A percentile compares a stretch with the other conserved stretches of the same genome.
phyloP scores from a whole-genome alignment of 176 grass and related monocot genomes.

The maize (Zea mays) region DNA sequence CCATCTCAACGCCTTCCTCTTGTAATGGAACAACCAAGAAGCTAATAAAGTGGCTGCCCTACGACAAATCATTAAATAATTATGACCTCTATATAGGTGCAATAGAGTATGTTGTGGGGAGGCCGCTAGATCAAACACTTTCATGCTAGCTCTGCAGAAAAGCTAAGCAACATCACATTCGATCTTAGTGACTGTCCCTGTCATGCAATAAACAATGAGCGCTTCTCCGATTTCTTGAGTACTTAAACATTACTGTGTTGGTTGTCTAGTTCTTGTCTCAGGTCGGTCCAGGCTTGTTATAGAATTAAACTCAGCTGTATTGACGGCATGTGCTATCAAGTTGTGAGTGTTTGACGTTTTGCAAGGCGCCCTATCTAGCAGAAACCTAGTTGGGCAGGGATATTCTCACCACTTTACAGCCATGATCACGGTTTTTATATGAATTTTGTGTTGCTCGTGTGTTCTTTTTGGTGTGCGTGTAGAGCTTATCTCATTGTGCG shows the following conservation, averaged over 20 bases:
- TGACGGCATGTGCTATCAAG: constrained; percentile 65
- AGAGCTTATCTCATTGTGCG: constrained; percentile 42
- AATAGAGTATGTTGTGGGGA: constrained; percentile 16
- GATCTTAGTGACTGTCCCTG: constrained; percentile 50
- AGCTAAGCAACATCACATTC: constrained; percentile 35
- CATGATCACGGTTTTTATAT: constrained; percentile 35
- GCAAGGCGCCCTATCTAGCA: constrained; percentile 58
- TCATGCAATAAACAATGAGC: constrained; percentile 46
- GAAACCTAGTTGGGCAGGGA: constrained; percentile 51
- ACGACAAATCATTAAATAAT: constrained; percentile 38
- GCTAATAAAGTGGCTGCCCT: constrained; percentile 30
- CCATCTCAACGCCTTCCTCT: constrained; percentile 50
- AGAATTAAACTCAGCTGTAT: constrained; percentile 35
- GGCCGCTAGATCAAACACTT: constrained; percentile 17
- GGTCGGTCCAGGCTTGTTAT: constrained; percentile 19
- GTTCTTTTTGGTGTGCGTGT: constrained; percentile 35
- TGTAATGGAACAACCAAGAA: constrained; percentile 54
- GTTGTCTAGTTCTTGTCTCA: constrained; percentile 58
- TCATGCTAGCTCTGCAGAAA: constrained; percentile 37
- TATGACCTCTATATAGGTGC: constrained; percentile 26
- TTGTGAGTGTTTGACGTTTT: constrained; percentile 69
- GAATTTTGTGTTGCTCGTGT: constrained; percentile 27
- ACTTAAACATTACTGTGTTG: constrained; percentile 36
- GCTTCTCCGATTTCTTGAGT: constrained; percentile 13
- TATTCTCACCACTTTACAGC: constrained; percentile 71